Conservation (phyloP, 306 rosid species). For the Amphicarpaea edgeworthii region DNA sequence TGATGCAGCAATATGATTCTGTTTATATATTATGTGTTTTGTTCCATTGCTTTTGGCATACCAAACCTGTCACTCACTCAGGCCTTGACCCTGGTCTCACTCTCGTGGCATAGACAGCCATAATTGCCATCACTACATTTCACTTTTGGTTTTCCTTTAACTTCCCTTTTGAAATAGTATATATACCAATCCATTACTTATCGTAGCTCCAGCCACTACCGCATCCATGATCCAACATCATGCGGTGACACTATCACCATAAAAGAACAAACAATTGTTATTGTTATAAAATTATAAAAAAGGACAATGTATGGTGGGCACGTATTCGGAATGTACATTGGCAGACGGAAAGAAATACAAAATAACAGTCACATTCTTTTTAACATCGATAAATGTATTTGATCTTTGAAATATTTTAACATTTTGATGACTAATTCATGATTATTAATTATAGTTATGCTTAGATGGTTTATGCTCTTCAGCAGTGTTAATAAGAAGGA, state of each 20-base stretch:
- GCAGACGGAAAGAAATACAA: neutral
- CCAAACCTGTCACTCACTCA: conserved; percentile 40
- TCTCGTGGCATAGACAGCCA: conserved; percentile 33
- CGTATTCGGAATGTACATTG: neutral
- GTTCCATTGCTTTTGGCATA: conserved; percentile 25
- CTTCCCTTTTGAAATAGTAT: neutral
- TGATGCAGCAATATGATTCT: conserved; percentile 24
- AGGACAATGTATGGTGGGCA: neutral
- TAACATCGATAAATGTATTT: no score
- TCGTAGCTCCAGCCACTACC: neutral
- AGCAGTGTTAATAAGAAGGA: no score
- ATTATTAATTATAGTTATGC: no score
- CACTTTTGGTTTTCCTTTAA: conserved; percentile 26
- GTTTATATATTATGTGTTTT: neutral
- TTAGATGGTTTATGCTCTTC: no score
- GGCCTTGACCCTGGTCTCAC: conserved; percentile 32
- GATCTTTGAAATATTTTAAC: no score
- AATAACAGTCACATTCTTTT: neutral
- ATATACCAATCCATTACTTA: neutral
- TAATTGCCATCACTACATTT: conserved; percentile 42
- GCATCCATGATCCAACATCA: no score
- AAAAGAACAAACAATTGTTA: no score
- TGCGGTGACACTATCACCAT: no score
- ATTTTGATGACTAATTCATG: neutral
- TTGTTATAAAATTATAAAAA: no score